A percentile compares a stretch with the other conserved stretches of the same genome.
Conservation (phyloP, 2,329 filamentous ascomycete genomes). For the Grosmannia penicillata region DNA sequence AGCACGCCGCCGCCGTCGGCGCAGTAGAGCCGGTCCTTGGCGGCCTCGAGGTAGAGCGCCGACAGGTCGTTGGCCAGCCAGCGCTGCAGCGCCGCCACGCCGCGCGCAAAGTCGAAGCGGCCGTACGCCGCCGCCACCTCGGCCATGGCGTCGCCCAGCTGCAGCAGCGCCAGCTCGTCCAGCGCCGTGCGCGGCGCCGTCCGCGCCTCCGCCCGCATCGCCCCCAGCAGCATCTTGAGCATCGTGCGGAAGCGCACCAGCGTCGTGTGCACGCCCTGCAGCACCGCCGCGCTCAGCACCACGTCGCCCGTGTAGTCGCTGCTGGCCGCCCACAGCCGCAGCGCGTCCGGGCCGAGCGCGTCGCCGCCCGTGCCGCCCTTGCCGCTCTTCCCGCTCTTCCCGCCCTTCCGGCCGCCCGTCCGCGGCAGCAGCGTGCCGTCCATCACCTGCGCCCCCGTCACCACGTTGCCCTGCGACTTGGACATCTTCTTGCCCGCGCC, state of each 20-base stretch:
- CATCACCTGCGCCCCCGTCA: slow-evolving; percentile 72
- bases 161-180: slow-evolving; percentile 64
- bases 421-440: slow-evolving; percentile 64
- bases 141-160: slow-evolving; percentile 50
- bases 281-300: slow-evolving; percentile 60
- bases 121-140: slow-evolving; percentile 51
- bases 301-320: slow-evolving; percentile 87
- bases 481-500: slow-evolving; percentile 94
- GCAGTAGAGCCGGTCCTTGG: slow-evolving; percentile 88
- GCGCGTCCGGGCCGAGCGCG: slow-evolving; percentile 68
- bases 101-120: slow-evolving; percentile 72
- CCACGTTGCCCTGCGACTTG: slow-evolving; percentile 84
- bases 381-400: slow-evolving; percentile 32
- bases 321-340: slow-evolving; percentile 82
- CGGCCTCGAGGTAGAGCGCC: slow-evolving; percentile 82
- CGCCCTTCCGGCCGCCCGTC: slow-evolving; percentile 46
- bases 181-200: slow-evolving; percentile 37
- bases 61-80: slow-evolving; percentile 78
- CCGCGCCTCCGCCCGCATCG: slow-evolving; percentile 41
- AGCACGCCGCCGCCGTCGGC: slow-evolving; percentile 52
- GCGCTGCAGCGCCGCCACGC: slow-evolving; percentile 55
- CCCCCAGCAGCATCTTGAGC: slow-evolving; percentile 80
- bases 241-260: slow-evolving; percentile 81
- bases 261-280: slow-evolving; percentile 60
- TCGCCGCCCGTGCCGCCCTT: slow-evolving; percentile 25